Conservation (phyloP, 345 rosid genomes). For the Boechera stricta region DNA sequence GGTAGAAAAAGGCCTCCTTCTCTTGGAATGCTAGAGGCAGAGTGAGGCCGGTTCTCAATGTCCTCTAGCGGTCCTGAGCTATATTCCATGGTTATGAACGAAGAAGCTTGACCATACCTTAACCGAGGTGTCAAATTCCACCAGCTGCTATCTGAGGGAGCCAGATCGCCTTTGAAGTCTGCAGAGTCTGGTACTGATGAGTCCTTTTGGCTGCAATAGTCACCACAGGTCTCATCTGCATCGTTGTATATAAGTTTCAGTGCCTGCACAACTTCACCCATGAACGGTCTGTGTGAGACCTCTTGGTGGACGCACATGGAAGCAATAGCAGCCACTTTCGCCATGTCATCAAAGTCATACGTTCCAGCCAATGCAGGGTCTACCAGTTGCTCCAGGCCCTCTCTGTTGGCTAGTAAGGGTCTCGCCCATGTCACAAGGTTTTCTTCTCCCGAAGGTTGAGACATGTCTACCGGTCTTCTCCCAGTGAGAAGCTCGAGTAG, state of each 20-base stretch:
- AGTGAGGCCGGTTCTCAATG: slow-evolving; percentile 68
- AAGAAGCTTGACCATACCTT: slow-evolving; percentile 75
- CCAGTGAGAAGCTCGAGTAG: slow-evolving; percentile 98
- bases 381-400: slow-evolving; percentile 82
- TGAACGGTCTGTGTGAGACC: slow-evolving; percentile 92
- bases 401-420: slow-evolving; percentile 78
- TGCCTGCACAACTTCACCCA: slow-evolving; percentile 99
- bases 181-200: slow-evolving; percentile 76
- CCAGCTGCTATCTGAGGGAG: slow-evolving; percentile 87
- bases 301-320: slow-evolving; percentile 98
- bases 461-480: slow-evolving; percentile 98
- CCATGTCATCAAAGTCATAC: slow-evolving; percentile 88
- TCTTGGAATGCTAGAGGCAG: slow-evolving; percentile 60
- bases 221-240: slow-evolving; percentile 79
- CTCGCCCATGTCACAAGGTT: slow-evolving; percentile 99
- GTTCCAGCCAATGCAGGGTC: slow-evolving; percentile 83
- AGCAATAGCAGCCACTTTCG: slow-evolving; percentile 97
- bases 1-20: slow-evolving; percentile 52
- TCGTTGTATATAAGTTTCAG: slow-evolving; percentile 92
- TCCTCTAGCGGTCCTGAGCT: slow-evolving; percentile 87
- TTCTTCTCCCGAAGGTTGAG: slow-evolving; percentile 96
- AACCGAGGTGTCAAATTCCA: slow-evolving; percentile 89
- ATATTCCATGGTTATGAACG: slow-evolving; percentile 94
- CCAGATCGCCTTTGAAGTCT: slow-evolving; percentile 79
- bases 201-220: slow-evolving; percentile 82